Conservation (phyloP, 306 rosid species). For the Betula pendula region DNA sequence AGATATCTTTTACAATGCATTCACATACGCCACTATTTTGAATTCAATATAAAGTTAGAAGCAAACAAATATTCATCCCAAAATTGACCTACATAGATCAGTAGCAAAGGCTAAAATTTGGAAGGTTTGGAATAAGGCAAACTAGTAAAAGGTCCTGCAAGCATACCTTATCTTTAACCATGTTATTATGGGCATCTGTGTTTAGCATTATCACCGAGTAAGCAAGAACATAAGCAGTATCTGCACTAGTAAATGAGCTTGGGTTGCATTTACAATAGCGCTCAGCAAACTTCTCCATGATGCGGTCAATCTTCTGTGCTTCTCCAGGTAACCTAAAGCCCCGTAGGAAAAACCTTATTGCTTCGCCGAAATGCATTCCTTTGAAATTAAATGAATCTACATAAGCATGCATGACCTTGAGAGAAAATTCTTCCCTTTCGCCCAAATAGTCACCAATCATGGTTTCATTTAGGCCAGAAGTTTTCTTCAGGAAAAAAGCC, state of each 20-base stretch:
- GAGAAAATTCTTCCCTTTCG: slow-evolving; percentile 90
- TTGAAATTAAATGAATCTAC: slow-evolving; percentile 93
- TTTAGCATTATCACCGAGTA: slow-evolving; percentile 99
- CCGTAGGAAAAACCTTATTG: slow-evolving; percentile 88
- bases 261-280: slow-evolving; percentile 97
- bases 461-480: slow-evolving; percentile 74
- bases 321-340: slow-evolving; percentile 99
- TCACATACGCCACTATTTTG: not conserved
- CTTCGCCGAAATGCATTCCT: slow-evolving; percentile 91
- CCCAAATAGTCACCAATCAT: slow-evolving; percentile 97
- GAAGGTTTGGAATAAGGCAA: slow-evolving; percentile 5
- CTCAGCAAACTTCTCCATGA: slow-evolving; percentile 99
- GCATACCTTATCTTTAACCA: slow-evolving; percentile 96
- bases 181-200: slow-evolving; percentile 95
- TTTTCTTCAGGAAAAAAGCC: slow-evolving; percentile 84
- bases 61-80: not conserved
- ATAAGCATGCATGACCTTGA: slow-evolving; percentile 99
- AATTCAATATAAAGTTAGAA: not conserved
- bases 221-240: slow-evolving; percentile 97
- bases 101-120: slow-evolving; percentile 15
- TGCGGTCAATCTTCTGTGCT: slow-evolving; percentile 98
- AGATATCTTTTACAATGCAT: not conserved
- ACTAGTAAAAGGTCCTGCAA: slow-evolving; percentile 30
- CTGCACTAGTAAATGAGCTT: slow-evolving; percentile 94
- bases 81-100: not conserved